Conservation (phyloP, 202 grass and related monocot species). For the Musa balbisiana region DNA sequence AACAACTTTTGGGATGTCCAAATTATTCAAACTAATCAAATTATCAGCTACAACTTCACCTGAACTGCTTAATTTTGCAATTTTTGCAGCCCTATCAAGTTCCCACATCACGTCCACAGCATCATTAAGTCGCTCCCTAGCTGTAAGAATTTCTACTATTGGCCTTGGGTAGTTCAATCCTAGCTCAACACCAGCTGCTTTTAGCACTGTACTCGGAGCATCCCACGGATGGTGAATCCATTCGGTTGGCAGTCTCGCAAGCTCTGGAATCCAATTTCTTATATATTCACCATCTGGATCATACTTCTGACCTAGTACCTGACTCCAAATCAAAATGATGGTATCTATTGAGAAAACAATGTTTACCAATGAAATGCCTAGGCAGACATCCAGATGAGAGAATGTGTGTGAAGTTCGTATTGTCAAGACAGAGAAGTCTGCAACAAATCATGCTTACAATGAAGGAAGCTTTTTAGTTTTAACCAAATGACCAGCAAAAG, state of each 20-base stretch:
- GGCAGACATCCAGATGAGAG: not conserved
- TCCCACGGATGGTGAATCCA: constrained; percentile 94
- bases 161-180: constrained; percentile 80
- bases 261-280: constrained; percentile 89
- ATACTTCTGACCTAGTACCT: constrained; percentile 81
- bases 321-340: not conserved
- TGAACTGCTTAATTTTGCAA: constrained; percentile 32
- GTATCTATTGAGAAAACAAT: not conserved
- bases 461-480: too few species aligned
- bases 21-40: constrained; percentile 46
- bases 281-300: constrained; percentile 81
- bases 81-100: constrained; percentile 62
- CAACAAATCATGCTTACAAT: too few species aligned
- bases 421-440: too few species aligned
- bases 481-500: not conserved
- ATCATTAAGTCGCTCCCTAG: constrained; percentile 63
- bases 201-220: constrained; percentile 63
- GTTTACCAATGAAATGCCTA: not conserved
- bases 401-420: too few species aligned
- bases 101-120: constrained; percentile 78
- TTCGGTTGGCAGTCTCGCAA: constrained; percentile 74
- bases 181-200: constrained; percentile 73
- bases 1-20: constrained; percentile 67
- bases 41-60: constrained; percentile 80
- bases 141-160: constrained; percentile 53